Conservation (phyloP, 2,329 filamentous ascomycete genomes). For the Penicillium decumbens region DNA sequence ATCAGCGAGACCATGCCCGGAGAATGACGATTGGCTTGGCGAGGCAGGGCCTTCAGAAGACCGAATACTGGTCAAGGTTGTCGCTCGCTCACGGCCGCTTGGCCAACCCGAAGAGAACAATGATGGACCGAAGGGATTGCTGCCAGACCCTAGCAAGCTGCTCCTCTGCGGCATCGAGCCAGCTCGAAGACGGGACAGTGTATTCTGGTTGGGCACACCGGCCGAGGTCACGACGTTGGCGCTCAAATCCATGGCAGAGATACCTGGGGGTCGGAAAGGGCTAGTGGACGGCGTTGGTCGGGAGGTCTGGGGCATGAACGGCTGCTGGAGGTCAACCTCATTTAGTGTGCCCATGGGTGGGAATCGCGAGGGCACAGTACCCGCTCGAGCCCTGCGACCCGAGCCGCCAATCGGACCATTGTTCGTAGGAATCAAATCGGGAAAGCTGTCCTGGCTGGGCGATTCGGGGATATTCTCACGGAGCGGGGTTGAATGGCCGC, state of each 20-base stretch:
- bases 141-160: conserved; percentile 56
- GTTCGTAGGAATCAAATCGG: conserved; percentile 73
- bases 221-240: conserved; percentile 41
- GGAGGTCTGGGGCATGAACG: conserved; percentile 68
- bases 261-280: conserved; percentile 67
- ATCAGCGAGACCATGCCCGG: conserved; percentile 76
- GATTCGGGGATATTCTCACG: conserved; percentile 97
- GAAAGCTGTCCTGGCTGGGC: conserved; percentile 85
- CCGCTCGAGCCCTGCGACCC: conserved; percentile 77
- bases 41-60: conserved; percentile 85
- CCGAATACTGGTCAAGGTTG: conserved; percentile 82
- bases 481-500: conserved; percentile 90
- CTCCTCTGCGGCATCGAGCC: conserved; percentile 91
- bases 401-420: conserved; percentile 61
- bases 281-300: conserved; percentile 81
- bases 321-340: conserved; percentile 52
- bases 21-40: conserved; percentile 79
- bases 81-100: conserved; percentile 72
- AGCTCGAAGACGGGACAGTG: conserved; percentile 80
- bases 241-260: conserved; percentile 40
- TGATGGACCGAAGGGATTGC: conserved; percentile 73
- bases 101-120: conserved; percentile 87
- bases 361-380: conserved; percentile 93
- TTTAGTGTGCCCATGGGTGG: conserved; percentile 67
- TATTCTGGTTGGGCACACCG: conserved; percentile 59